Evolutionary conservation across 2,329 filamentous ascomycete genomes (phyloP).

Genomic region (Talaromyces sp.): DNA sequence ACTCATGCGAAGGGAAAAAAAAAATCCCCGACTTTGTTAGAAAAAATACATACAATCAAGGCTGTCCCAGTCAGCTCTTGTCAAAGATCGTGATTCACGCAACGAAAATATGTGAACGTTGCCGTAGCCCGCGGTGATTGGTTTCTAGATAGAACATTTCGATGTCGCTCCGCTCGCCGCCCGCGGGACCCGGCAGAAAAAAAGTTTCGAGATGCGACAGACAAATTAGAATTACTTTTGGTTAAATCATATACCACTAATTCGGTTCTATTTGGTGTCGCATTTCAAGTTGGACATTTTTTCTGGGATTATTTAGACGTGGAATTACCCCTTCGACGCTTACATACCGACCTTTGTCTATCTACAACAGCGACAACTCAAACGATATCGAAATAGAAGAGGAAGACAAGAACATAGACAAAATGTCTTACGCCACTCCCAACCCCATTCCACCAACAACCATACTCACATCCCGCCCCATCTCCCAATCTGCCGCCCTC

Average conservation of each 20-base stretch:
- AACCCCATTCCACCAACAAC: conserved; percentile 37
- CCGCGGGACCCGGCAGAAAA: conserved; percentile 11
- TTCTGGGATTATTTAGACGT: not conserved
- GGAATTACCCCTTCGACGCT: not conserved
- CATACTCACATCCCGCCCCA: conserved; percentile 33
- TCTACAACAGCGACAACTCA: not conserved
- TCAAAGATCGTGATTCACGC: not conserved
- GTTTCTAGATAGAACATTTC: conserved; percentile 8
- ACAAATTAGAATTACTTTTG: not conserved
- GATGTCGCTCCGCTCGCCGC: conserved; percentile 12
- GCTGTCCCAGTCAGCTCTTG: not conserved
- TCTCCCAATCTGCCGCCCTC: conserved; percentile 39
- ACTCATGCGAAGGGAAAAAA: no score
- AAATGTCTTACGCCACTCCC: conserved; percentile 38
- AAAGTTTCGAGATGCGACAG: not conserved
- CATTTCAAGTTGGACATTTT: not conserved
- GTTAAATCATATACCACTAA: not conserved
- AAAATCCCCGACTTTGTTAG: not conserved
- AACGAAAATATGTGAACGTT: not conserved
- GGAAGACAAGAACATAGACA: conserved; percentile 14
- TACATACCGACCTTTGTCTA: not conserved
- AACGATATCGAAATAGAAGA: not conserved
- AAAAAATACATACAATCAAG: not conserved
- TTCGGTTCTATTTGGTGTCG: no score
- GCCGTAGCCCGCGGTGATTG: not conserved